A percentile compares a stretch with the other conserved stretches of the same genome.
These are phyloP conservation scores for Russula ochroleuca DNA, from an alignment of 768 basidiomycete species.

Conservation along the genomic window DNA sequence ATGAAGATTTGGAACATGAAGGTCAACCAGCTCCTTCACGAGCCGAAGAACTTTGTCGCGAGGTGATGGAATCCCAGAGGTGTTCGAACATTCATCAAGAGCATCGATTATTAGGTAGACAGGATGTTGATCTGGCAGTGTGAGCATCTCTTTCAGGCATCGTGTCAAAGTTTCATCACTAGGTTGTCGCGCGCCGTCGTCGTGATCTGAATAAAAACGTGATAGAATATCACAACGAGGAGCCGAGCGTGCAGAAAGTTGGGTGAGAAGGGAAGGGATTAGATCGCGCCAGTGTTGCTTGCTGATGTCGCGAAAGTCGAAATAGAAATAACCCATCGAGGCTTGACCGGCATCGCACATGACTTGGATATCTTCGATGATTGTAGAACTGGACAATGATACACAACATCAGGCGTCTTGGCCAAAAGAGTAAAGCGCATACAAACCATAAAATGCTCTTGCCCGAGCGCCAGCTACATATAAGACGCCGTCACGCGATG, in stretches of 20 bases:
- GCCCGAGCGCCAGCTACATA: conserved; percentile 7
- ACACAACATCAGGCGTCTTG: background rate
- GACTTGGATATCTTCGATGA: background rate
- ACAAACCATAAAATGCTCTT: conserved; percentile 15
- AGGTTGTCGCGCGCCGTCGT: background rate
- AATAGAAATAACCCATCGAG: conserved; percentile 5
- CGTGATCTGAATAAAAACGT: background rate
- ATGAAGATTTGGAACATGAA: background rate
- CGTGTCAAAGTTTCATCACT: background rate
- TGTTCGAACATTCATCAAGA: background rate
- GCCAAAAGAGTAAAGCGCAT: fast-evolving
- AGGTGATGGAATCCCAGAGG: background rate
- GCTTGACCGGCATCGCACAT: background rate
- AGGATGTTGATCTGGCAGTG: background rate
- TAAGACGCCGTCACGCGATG: background rate
- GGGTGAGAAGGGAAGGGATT: conserved; percentile 7
- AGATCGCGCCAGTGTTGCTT: conserved; percentile 4
- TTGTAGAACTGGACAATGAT: conserved; percentile 2
- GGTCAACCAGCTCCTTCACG: background rate
- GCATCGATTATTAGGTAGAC: background rate
- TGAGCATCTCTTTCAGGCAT: conserved; percentile 3
- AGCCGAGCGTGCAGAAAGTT: background rate
- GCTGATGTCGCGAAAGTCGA: background rate
- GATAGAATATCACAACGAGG: background rate
- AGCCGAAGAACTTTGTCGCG: background rate